Conservation (phyloP, 2,329 filamentous ascomycete genomes). For the Dendryphion nanum region DNA sequence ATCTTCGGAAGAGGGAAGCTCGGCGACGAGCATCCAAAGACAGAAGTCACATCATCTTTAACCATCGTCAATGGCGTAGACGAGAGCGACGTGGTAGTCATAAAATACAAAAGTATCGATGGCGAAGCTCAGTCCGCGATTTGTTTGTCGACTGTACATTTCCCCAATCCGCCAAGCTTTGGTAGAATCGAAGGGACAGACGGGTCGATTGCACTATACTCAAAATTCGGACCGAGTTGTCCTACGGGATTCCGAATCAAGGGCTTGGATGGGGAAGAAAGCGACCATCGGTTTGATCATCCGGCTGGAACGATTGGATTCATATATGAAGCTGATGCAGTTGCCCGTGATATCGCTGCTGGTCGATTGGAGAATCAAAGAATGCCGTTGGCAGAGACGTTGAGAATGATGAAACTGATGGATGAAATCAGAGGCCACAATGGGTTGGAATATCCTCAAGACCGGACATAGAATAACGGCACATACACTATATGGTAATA, state of each 20-base stretch:
- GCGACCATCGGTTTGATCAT: too few species aligned
- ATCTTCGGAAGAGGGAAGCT: not conserved
- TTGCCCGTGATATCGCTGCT: constrained; percentile 69
- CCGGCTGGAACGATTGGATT: constrained; percentile 63
- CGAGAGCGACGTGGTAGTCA: not conserved
- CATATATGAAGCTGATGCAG: constrained; percentile 80
- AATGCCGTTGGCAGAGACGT: constrained; percentile 69
- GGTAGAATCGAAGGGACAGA: not conserved
- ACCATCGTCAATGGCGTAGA: not conserved
- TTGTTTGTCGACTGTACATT: not conserved
- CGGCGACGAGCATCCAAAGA: not conserved
- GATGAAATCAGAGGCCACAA: constrained; percentile 62
- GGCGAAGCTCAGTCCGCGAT: too few species aligned
- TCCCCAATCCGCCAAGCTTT: not conserved
- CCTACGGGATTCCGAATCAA: too few species aligned
- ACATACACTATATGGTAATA: too few species aligned
- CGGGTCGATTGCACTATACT: too few species aligned
- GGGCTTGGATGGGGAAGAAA: too few species aligned
- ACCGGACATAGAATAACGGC: too few species aligned
- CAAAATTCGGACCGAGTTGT: too few species aligned
- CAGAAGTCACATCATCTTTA: not conserved
- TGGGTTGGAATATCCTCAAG: constrained; percentile 54
- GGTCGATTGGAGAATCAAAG: constrained; percentile 61
- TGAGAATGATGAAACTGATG: constrained; percentile 76
- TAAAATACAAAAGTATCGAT: not conserved